Evolutionary conservation across 305 asterid species (phyloP), one percentile per base, ranked within the genome.

Genomic region (Fraxinus paxiana): DNA sequence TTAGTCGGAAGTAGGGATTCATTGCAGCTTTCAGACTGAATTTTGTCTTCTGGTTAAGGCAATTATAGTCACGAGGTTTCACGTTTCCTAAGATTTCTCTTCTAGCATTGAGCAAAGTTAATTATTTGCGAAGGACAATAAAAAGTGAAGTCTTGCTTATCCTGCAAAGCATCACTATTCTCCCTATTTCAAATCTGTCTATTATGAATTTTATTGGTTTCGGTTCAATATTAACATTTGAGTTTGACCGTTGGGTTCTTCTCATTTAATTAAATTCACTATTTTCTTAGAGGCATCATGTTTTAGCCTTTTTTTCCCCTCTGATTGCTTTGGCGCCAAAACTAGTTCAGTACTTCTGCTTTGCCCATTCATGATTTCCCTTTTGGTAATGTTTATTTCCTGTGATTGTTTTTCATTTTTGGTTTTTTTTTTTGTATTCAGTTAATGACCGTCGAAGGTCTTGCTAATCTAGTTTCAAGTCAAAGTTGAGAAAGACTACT

Each of bases 381-480:
- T 80, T 73, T 86, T 59, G 74, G 48, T 80, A 72, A 51, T 22
- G 26, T 46, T 33, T 33, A 70, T 70, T 70, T 31, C 75, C 48
- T 1, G 2, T 5, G 46, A 70, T 71, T 76, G 77, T 70, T 46
- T 72, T 70, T 84, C 67, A 67, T 34, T 79, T 73, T 86, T 46
- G 76, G 56, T 30, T 3, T 34, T 81, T 78, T 48, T 76, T 20
- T 20, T 15, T 56, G 69, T 48, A 31, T 63, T 61, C 79, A 56
- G 87, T 63, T 79, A 17, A 81, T 74, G 73, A 79, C 65, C 51
- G 73, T 79, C 59, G 51, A 74, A 77, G 73, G 76, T 75, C 77
- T 82, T 82, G 69, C 76, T 77, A 17, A 72, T 78, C 73, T 54
- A 82, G 77, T 84, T 85, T 79, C 84, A 84, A 88, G 82, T 67